Evolutionary conservation across 148 eudicot species (phyloP).

Genomic region (Arbutus unedo): DNA sequence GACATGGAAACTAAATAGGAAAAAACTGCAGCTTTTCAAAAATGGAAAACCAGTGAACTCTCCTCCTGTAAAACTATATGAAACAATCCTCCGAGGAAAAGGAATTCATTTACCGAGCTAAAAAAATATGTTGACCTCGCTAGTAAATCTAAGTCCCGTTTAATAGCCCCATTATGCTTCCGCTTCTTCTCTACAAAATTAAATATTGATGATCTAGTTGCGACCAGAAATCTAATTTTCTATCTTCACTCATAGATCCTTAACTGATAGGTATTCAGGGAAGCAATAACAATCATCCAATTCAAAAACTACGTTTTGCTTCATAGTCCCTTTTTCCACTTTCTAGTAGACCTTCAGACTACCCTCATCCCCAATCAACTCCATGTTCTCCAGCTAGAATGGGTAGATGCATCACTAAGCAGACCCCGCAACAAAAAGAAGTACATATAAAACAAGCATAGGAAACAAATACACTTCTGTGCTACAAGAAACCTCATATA

Average conservation of each 20-base stretch:
- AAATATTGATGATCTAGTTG: not conserved
- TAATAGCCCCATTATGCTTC: not conserved
- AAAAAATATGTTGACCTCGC: not conserved
- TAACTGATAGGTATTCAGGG: not conserved
- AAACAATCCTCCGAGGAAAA: not conserved
- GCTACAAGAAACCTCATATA: not conserved
- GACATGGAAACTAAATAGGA: not conserved
- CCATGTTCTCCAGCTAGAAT: not conserved
- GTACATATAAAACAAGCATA: slow-evolving; percentile 10
- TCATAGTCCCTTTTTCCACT: not conserved
- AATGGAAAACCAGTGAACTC: not conserved
- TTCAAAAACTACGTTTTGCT: not conserved
- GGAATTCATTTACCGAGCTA: not conserved
- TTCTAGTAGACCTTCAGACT: not conserved
- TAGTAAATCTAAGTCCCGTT: not conserved
- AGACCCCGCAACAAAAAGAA: not conserved
- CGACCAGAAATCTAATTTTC: not conserved
- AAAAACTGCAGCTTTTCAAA: not conserved
- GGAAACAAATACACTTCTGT: not conserved
- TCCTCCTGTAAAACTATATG: too few species aligned
- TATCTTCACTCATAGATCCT: not conserved
- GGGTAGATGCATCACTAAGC: not conserved
- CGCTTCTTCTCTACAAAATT: too few species aligned
- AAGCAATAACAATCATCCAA: not conserved
- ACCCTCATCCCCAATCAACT: not conserved